Evolutionary conservation across 2,329 filamentous ascomycete genomes (phyloP).

Genomic region (Zymoseptoria ardabiliae): DNA sequence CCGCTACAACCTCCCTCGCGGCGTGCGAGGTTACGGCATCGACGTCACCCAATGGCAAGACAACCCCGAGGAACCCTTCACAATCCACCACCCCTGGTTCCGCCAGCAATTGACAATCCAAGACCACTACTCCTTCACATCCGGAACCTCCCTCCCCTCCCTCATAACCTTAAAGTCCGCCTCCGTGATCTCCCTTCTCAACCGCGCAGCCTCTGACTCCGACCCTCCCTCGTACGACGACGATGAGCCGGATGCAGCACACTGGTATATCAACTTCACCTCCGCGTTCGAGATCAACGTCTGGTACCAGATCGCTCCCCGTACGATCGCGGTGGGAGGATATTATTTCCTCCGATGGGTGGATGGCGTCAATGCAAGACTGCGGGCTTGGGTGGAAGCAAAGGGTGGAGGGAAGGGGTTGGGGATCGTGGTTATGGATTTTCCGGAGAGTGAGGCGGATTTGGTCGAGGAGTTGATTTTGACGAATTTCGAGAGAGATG

Average conservation of each 20-base stretch:
- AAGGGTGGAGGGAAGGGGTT: constrained; percentile 24
- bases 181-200: constrained; percentile 34
- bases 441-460: constrained; percentile 34
- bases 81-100: constrained; percentile 32
- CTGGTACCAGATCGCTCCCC: constrained; percentile 28
- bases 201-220: constrained; percentile 25
- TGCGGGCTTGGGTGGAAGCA: constrained; percentile 28
- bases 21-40: constrained; percentile 24
- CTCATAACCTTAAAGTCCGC: constrained; percentile 36
- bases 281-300: constrained; percentile 39
- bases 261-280: constrained; percentile 41
- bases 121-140: constrained; percentile 42
- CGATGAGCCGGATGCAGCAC: constrained; percentile 8
- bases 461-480: constrained; percentile 36
- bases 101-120: constrained; percentile 37
- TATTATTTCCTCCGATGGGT: constrained; percentile 38
- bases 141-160: constrained; percentile 32
- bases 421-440: constrained; percentile 33
- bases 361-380: constrained; percentile 37
- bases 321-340: constrained; percentile 38
- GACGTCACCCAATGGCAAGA: constrained; percentile 30
- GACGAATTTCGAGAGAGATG: constrained; percentile 30
- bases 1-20: constrained; percentile 21
- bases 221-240: not conserved
- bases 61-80: constrained; percentile 30